Conservation (phyloP, 495 filamentous ascomycete species). For the Evansstolkia leycettana region DNA sequence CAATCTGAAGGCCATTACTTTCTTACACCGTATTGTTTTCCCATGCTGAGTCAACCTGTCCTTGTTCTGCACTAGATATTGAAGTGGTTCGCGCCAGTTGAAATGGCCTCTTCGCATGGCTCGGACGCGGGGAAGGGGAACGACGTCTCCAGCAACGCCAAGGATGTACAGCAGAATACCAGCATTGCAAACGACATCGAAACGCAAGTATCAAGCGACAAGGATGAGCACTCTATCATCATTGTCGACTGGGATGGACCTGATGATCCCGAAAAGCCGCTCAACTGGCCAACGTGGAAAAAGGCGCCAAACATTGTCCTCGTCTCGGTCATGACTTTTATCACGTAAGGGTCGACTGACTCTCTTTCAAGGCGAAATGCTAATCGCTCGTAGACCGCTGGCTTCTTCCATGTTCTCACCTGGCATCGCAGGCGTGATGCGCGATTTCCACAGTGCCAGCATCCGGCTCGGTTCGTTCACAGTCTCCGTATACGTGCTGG, state of each 20-base stretch:
- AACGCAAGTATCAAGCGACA: no score
- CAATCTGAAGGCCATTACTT: no score
- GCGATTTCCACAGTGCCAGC: conserved; percentile 35
- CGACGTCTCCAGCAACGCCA: no score
- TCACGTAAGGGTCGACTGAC: conserved; percentile 27
- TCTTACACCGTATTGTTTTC: no score
- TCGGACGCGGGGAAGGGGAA: no score
- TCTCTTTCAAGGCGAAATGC: neutral
- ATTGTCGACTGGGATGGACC: conserved; percentile 43
- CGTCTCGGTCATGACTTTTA: conserved; percentile 40
- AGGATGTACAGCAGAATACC: no score
- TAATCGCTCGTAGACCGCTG: conserved; percentile 19
- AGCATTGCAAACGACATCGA: no score
- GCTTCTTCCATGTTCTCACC: conserved; percentile 57
- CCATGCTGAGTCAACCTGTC: no score
- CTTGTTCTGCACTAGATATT: no score
- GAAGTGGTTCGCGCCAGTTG: no score
- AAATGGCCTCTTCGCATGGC: no score
- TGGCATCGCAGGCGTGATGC: conserved; percentile 38
- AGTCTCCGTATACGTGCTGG: conserved; percentile 31
- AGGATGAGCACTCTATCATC: no score
- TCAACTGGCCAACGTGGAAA: conserved; percentile 45
- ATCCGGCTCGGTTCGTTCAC: conserved; percentile 22
- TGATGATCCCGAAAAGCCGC: conserved; percentile 44
- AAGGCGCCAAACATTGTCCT: conserved; percentile 32